These are phyloP conservation scores for Phylloporus sp. DNA, from an alignment of 1,284 basidiomycete species.

Conservation along the genomic window DNA sequence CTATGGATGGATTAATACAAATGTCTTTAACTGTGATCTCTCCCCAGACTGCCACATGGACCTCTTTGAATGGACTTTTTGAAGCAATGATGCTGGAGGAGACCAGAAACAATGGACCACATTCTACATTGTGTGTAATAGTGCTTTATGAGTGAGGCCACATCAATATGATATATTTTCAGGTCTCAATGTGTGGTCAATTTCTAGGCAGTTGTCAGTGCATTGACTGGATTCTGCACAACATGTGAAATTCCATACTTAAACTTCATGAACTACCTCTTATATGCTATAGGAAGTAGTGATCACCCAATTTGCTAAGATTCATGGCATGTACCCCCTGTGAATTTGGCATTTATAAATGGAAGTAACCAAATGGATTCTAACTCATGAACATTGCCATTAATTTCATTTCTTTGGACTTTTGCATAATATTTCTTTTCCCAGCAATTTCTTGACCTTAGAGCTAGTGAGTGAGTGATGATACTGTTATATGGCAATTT, in stretches of 20 bases:
- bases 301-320: background rate
- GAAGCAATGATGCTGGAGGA: constrained; percentile 1
- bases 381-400: no score
- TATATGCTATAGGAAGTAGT: background rate
- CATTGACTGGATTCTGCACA: background rate
- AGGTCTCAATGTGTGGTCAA: background rate
- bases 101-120: constrained; percentile 24
- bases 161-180: background rate
- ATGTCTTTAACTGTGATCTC: background rate
- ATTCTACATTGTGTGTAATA: constrained; percentile 23
- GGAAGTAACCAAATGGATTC: no score
- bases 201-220: background rate
- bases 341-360: no score
- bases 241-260: background rate
- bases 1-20: constrained; percentile 22
- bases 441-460: no score
- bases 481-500: no score
- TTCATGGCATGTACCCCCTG: constrained; percentile 36
- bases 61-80: constrained; percentile 7
- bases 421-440: no score
- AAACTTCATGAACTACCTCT: background rate
- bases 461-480: no score
- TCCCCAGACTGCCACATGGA: constrained; percentile 23
- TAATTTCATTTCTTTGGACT: no score
- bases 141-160: background rate